These are phyloP conservation scores for Chalciporus chontae DNA, from an alignment of 768 basidiomycete species.

Conservation along the genomic window DNA sequence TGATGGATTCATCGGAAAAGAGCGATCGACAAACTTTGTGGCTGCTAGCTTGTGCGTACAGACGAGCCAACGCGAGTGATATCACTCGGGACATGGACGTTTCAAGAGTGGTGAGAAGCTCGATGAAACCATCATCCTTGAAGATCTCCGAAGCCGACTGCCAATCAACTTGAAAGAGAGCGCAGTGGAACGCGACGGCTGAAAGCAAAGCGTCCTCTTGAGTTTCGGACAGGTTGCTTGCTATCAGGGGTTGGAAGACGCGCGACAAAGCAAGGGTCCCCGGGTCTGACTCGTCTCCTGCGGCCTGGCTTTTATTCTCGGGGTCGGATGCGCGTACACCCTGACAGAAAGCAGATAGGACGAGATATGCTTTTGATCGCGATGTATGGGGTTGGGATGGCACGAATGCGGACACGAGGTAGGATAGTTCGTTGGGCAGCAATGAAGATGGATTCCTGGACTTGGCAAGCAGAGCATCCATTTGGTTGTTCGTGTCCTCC, in stretches of 20 bases:
- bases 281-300: conserved; percentile 39
- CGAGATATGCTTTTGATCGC: conserved; percentile 69
- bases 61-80: conserved; percentile 60
- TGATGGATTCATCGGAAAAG: conserved; percentile 50
- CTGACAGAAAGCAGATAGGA: conserved; percentile 67
- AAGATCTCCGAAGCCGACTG: conserved; percentile 64
- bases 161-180: conserved; percentile 82
- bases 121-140: conserved; percentile 55
- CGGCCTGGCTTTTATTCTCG: conserved; percentile 31
- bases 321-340: conserved; percentile 42
- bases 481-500: conserved; percentile 1
- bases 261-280: conserved; percentile 49
- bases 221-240: conserved; percentile 51
- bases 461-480: conserved; percentile 33
- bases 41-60: conserved; percentile 73
- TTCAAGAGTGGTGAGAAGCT: conserved; percentile 64
- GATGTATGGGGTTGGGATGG: conserved; percentile 40
- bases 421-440: conserved; percentile 53
- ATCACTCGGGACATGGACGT: conserved; percentile 49
- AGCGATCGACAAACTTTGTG: conserved; percentile 68
- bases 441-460: conserved; percentile 35
- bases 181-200: conserved; percentile 66
- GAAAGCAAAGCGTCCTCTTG: conserved; percentile 49
- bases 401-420: conserved; percentile 49
- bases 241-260: conserved; percentile 48